Percentiles rank a stretch among this genome's conserved stretches.
These are phyloP conservation scores for Fusarium graminum DNA, from an alignment of 2,329 filamentous ascomycete species.

Conservation along the genomic window DNA sequence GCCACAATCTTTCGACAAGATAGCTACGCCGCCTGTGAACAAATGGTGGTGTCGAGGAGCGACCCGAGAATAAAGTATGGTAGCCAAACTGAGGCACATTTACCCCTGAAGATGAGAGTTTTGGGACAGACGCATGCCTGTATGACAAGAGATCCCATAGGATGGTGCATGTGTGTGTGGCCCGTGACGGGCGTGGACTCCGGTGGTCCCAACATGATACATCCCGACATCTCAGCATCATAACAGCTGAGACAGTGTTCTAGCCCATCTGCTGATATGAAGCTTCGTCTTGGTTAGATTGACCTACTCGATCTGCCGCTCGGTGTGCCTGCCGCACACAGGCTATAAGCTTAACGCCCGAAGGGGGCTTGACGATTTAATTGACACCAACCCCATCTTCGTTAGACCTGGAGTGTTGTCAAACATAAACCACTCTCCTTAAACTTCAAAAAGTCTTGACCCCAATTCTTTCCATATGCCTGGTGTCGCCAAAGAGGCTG, in stretches of 20 bases:
- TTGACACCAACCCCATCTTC: conserved; percentile 19
- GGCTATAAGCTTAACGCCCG: conserved; percentile 14
- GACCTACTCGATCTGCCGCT: neutral
- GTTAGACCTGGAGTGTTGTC: neutral
- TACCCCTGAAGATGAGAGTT: conserved; percentile 25
- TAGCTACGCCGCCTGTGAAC: neutral
- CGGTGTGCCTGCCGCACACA: conserved; percentile 1
- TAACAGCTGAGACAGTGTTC: neutral
- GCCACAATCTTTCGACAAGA: neutral
- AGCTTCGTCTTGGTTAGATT: neutral
- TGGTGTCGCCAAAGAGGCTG: conserved; percentile 39
- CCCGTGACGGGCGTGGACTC: neutral
- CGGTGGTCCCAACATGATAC: neutral
- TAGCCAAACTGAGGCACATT: neutral
- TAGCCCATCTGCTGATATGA: neutral
- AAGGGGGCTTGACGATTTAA: conserved; percentile 26
- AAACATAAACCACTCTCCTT: neutral
- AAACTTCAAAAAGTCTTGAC: neutral
- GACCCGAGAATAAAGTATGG: neutral
- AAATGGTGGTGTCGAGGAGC: neutral
- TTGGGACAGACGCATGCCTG: conserved; percentile 27
- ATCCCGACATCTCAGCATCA: neutral
- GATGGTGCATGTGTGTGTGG: neutral
- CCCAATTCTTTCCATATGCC: conserved; percentile 7
- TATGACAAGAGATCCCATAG: conserved; percentile 11